Evolutionary conservation across 2,329 filamentous ascomycete species (phyloP).

Genomic region (Boeremia lycopersici): DNA sequence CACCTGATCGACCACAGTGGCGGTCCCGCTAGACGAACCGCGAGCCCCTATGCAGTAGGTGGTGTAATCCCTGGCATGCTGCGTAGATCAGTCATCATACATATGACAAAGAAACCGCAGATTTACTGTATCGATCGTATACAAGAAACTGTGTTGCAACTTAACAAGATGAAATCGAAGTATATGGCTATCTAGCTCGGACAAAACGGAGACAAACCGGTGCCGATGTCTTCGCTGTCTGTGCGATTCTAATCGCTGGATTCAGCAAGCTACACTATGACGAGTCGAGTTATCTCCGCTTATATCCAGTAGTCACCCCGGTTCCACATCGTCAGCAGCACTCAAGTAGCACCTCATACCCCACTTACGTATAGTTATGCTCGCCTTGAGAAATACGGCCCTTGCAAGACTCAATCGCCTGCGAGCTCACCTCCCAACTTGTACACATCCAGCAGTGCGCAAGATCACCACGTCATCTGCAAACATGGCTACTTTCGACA

Average conservation of each 20-base stretch:
- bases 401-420: conserved; percentile 22
- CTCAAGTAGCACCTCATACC: conserved; percentile 1
- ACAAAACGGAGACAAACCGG: neutral
- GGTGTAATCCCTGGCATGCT: too few relatives aligned
- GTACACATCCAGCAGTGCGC: conserved; percentile 1
- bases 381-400: conserved; percentile 1
- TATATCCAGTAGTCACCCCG: conserved; percentile 2
- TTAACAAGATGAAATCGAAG: too few relatives aligned
- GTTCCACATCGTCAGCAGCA: neutral
- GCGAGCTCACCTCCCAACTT: conserved; percentile 18
- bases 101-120: too few relatives aligned
- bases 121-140: too few relatives aligned
- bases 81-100: too few relatives aligned
- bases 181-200: too few relatives aligned
- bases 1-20: too few relatives aligned
- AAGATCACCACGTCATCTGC: conserved; percentile 33
- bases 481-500: conserved; percentile 52
- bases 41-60: too few relatives aligned
- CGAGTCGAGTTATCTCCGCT: neutral
- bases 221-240: neutral
- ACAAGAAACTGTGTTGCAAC: too few relatives aligned
- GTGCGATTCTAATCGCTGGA: too few relatives aligned
- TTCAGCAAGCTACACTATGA: too few relatives aligned
- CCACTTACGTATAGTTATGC: neutral
- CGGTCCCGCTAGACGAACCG: too few relatives aligned